Conservation (phyloP, 192 early-diverging fungal species). For the Rhizophagus clarus region DNA sequence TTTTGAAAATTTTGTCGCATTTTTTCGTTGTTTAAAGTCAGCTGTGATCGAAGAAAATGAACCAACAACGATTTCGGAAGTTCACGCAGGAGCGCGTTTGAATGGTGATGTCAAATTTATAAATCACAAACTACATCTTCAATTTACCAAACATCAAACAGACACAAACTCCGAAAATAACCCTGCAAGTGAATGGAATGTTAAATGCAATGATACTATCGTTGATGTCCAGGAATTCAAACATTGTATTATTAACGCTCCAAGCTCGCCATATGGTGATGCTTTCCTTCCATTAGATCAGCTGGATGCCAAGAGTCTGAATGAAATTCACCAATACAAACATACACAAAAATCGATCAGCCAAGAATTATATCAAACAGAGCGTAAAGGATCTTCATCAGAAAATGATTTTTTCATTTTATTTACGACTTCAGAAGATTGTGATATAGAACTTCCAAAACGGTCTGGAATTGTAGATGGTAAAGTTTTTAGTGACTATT, state of each 20-base stretch:
- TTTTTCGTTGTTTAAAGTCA: slow-evolving; percentile 28
- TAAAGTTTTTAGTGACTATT: not conserved
- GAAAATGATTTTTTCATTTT: slow-evolving; percentile 41
- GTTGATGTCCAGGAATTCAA: slow-evolving; percentile 29
- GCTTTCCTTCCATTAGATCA: slow-evolving; percentile 31
- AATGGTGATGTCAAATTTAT: slow-evolving; percentile 22
- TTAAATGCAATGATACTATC: slow-evolving; percentile 19
- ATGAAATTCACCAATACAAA: slow-evolving; percentile 42
- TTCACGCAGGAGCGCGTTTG: slow-evolving; percentile 24
- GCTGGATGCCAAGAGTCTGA: slow-evolving; percentile 9
- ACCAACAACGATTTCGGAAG: slow-evolving; percentile 6
- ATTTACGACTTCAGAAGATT: slow-evolving; percentile 24
- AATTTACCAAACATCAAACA: slow-evolving; percentile 12
- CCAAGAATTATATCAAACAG: slow-evolving; percentile 28
- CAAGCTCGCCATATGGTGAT: slow-evolving; percentile 28
- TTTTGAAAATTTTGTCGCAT: slow-evolving; percentile 13
- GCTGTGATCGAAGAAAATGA: slow-evolving; percentile 23
- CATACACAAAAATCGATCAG: slow-evolving; percentile 5
- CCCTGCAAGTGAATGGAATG: slow-evolving; percentile 9
- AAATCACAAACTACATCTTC: slow-evolving; percentile 25
- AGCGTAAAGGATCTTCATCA: slow-evolving; percentile 35
- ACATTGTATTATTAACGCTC: slow-evolving; percentile 23
- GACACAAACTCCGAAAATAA: slow-evolving; percentile 30
- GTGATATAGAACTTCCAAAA: slow-evolving; percentile 34
- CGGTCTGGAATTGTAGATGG: slow-evolving; percentile 35